Evolutionary conservation across 148 eudicot genomes (phyloP).

Genomic region (Oxyria digyna): DNA sequence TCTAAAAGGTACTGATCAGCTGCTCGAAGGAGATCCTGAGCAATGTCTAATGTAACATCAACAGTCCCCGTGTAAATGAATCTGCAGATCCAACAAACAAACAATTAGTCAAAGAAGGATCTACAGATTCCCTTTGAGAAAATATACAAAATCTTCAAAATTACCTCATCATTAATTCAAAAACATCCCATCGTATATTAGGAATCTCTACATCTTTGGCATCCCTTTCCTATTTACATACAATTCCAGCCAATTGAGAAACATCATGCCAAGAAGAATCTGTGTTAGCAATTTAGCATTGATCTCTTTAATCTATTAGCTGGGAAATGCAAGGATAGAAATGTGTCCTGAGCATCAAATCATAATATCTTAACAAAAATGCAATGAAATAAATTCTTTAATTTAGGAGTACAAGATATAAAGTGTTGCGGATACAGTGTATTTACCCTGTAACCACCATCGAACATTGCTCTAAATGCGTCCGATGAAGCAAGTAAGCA

Average conservation of each 20-base stretch:
- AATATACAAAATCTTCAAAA: constrained; percentile 1
- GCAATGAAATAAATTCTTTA: constrained; percentile 24
- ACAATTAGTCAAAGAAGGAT: constrained; percentile 2
- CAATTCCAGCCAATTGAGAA: neutral
- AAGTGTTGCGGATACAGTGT: constrained; percentile 60
- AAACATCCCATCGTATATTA: constrained; percentile 82
- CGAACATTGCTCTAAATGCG: constrained; percentile 96
- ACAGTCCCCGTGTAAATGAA: constrained; percentile 88
- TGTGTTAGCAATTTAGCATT: neutral
- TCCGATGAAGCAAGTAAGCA: constrained; percentile 94
- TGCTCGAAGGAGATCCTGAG: constrained; percentile 80
- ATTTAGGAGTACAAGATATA: constrained; percentile 83
- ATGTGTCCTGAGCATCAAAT: neutral
- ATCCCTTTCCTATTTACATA: constrained; percentile 53
- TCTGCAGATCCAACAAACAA: constrained; percentile 20
- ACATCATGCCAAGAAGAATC: neutral
- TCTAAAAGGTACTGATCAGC: constrained; percentile 92
- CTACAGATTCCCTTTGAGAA: neutral
- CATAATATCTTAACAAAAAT: neutral
- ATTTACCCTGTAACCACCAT: constrained; percentile 91
- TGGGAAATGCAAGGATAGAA: neutral
- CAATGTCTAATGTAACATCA: constrained; percentile 56
- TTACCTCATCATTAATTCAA: constrained; percentile 96
- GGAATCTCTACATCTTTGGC: constrained; percentile 88
- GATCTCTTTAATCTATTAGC: neutral